Conservation (phyloP, 192 early-diverging fungal species). For the Diversispora eburnea region DNA sequence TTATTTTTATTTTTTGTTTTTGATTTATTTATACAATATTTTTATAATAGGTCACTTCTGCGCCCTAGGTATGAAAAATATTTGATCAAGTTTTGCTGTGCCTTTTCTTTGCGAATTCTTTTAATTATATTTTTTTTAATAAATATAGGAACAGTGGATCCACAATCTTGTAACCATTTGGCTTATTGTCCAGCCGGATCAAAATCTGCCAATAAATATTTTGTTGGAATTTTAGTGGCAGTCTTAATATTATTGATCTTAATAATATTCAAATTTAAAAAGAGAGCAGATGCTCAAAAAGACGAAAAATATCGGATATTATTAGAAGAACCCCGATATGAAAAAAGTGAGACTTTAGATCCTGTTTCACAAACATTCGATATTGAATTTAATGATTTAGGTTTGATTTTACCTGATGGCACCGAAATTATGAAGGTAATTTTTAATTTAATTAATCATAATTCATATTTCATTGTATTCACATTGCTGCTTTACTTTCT, state of each 20-base stretch:
- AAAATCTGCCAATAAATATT: too few species aligned
- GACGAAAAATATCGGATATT: conserved; percentile 23
- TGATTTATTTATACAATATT: too few species aligned
- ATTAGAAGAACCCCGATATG: conserved; percentile 18
- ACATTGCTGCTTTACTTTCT: neutral
- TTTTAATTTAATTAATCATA: neutral
- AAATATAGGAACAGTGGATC: too few species aligned
- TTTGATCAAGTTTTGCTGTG: too few species aligned
- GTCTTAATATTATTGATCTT: conserved; percentile 26
- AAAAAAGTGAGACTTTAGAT: conserved; percentile 34
- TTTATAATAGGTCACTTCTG: too few species aligned
- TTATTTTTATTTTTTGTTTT: too few species aligned
- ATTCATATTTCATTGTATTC: neutral
- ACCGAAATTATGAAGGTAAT: conserved; percentile 50
- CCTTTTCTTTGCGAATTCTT: too few species aligned
- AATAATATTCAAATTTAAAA: conserved; percentile 35
- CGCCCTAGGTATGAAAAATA: too few species aligned
- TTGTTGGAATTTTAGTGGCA: too few species aligned
- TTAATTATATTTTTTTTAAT: too few species aligned
- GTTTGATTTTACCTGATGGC: conserved; percentile 35
- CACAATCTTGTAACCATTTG: too few species aligned
- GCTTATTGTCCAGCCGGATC: too few species aligned
- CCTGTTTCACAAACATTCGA: conserved; percentile 47
- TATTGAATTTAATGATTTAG: conserved; percentile 49
- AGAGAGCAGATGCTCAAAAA: conserved; percentile 24